Conservation (phyloP, 345 rosid species). For the Melaleuca alternifolia region DNA sequence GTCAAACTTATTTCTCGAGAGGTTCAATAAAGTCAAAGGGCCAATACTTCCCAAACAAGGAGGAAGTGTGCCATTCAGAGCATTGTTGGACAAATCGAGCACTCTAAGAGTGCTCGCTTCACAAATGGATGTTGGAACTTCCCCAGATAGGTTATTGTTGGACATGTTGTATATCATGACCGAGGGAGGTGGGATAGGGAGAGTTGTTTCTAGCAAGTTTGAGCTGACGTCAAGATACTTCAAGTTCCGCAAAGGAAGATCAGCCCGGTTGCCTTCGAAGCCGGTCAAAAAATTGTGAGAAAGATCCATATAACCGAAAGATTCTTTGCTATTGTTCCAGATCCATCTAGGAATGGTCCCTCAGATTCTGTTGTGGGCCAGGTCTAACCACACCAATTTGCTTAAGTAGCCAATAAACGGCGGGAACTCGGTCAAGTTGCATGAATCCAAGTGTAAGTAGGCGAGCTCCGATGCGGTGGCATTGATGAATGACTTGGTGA, state of each 20-base stretch:
- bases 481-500: background rate
- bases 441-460: background rate
- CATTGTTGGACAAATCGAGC: background rate
- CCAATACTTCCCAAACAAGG: background rate
- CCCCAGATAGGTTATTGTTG: fast-evolving
- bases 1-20: background rate
- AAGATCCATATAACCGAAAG: fast-evolving
- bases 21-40: background rate
- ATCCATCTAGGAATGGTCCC: background rate
- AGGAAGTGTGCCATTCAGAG: background rate
- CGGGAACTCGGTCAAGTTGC: background rate
- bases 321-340: background rate
- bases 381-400: fast-evolving
- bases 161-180: fast-evolving
- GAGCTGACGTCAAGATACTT: background rate
- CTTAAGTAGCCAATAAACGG: background rate
- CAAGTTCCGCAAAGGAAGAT: background rate
- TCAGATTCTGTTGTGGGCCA: background rate
- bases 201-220: background rate
- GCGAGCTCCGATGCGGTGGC: background rate
- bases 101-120: background rate
- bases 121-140: background rate
- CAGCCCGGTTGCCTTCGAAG: fast-evolving
- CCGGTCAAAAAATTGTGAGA: background rate
- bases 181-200: background rate